Conservation (phyloP, 345 rosid genomes). For the Eutrema yunnanense region DNA sequence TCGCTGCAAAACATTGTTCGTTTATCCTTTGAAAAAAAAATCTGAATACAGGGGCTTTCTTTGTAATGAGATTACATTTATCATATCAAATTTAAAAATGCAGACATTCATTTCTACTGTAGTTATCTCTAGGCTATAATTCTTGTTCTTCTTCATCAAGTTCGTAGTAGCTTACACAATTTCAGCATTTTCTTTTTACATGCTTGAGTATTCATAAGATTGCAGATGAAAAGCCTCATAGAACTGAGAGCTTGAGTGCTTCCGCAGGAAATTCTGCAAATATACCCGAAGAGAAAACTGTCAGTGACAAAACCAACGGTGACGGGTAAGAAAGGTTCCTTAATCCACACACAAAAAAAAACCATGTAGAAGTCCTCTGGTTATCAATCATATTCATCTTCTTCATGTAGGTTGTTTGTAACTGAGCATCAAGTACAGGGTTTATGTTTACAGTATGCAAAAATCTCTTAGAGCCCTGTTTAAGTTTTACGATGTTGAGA, state of each 20-base stretch:
- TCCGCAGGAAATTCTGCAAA: constrained; percentile 42
- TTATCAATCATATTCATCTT: neutral
- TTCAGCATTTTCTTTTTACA: constrained; percentile 15
- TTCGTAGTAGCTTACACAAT: neutral
- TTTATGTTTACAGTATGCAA: neutral
- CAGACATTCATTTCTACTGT: neutral
- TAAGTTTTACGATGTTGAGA: neutral
- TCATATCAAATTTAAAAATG: neutral
- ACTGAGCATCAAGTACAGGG: neutral
- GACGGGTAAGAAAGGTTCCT: constrained; percentile 16
- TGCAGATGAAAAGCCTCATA: too few relatives aligned
- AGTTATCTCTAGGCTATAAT: neutral
- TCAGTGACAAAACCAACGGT: neutral
- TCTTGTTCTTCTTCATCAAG: neutral
- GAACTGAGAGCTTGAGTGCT: neutral
- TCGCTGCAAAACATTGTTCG: constrained; percentile 22
- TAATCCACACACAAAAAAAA: neutral
- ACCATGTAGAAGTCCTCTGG: neutral
- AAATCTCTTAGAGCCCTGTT: neutral
- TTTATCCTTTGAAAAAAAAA: neutral
- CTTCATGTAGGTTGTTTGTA: neutral
- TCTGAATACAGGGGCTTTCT: neutral
- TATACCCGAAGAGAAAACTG: constrained; percentile 34
- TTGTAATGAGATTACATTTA: constrained; percentile 22
- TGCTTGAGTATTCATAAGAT: constrained; percentile 12